Evolutionary conservation across 176 grass and related monocot species (phyloP), one percentile per base, ranked within the genome.

Genomic region (Paspalum notatum): DNA sequence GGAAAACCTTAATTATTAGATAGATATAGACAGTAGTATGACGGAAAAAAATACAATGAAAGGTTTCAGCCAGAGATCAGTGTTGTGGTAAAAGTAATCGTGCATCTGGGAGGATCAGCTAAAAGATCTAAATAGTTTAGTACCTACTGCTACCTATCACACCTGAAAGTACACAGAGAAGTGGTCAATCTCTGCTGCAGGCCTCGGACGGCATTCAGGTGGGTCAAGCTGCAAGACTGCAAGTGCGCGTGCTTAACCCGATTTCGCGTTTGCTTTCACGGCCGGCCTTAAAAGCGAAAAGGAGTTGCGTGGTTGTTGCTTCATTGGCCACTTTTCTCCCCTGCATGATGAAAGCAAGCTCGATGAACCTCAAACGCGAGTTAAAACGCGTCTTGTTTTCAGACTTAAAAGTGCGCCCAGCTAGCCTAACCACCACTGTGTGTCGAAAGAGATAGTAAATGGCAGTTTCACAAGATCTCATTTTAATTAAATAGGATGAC

Each of bases 321-420:
- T 40, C 9, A 58, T 8, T 46, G 40, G 65, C 8, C 47, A 24
- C 1, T 39, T 24, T 13, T 71, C 15, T 74, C 21, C 75, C 59
- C 9, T 60, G 52, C 62, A 45, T 79, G 52, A 83, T 38, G 60
- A 38, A 38, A 57, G 3, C 38, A 38, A 57, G 3, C 38, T 46
- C 8, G 59, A 66, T 8, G 44, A 24, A 43, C 75, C 46, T 26
- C 16, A 24, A n/a, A 15, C n/a, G n/a, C 9, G 2, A 48, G 80
- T 83, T 57, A 78, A 73, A 73, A 64, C 2, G 74, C 66, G 66
- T 72, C 65, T 71, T 40, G 65, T 68, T 71, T 82, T 53, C 37
- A 13, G 21, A 63, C 57, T 65, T 39, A 25, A 68, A 68, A 79
- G 76, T 42, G 62, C 2, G 6, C 32, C 62, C 32, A 38, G n/a